Evolutionary conservation across 345 rosid genomes (phyloP), one percentile per base, ranked within the genome.

Genomic region (Brassica carinata): DNA sequence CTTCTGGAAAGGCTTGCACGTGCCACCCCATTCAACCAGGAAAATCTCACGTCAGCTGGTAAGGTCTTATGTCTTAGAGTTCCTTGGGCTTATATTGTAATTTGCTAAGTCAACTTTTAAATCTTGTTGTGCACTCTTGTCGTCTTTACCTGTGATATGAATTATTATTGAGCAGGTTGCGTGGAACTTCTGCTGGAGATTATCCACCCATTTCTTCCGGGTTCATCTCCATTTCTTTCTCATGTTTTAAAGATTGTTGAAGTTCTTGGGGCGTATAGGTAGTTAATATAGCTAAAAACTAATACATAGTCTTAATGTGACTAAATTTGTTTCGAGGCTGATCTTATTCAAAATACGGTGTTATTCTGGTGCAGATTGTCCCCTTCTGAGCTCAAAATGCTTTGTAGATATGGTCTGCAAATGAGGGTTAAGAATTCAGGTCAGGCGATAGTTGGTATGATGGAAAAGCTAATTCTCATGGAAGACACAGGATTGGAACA

Each of bases 211-310:
- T 96, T 92, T 77, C 94, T 96, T 72, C 81, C 85, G 11, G 90
- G 97, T 65, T 92, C 97, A 83, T 94, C 98, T 87, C 89, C 88
- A 1, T 77, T 96, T 67, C 93, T 92, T 73, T 87, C 91, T 23
- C 81, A 92, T 86, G 86, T 91, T 76, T 76, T 96, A 88, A 96
- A 91, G 92, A 94, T 94, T 85, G 92, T 96, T 78, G 99, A 94
- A 86, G 86, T 87, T 86, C 96, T 96, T 82, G 99, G 99, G 71
- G 92, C 99, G 6, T 92, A 96, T 84, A 90, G 98, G 99, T 95
- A 40, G 63, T 76, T 67, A 23, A 9, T n/a, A 17, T 36, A 72
- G 51, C 59, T 8, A 78, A 64, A 72, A 36, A 7, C 5, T 72
- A 71, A 53, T 34, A 55, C 43, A 64, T 53, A 53, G 55, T 53